Conservation (phyloP, 768 basidiomycete genomes). For the Leucocoprinus sp. region DNA sequence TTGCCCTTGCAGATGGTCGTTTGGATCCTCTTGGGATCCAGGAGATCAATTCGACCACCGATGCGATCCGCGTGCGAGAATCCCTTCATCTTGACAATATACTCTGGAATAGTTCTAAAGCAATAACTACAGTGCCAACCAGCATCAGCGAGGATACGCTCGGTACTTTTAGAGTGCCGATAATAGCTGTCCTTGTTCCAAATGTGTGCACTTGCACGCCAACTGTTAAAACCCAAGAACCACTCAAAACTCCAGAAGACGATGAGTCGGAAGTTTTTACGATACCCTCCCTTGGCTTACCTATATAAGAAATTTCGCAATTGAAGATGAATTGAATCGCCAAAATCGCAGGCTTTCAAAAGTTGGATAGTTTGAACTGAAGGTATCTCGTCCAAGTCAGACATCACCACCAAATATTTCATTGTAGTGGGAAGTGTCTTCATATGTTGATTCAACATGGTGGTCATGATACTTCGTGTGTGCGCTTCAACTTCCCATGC, state of each 20-base stretch:
- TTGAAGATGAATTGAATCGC: slow-evolving; percentile 47
- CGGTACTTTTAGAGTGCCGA: slow-evolving; percentile 39
- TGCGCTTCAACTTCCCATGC: slow-evolving; percentile 44
- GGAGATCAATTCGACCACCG: slow-evolving; percentile 35
- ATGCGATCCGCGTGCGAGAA: slow-evolving; percentile 60
- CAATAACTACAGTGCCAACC: slow-evolving; percentile 68
- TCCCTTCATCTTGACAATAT: slow-evolving; percentile 49
- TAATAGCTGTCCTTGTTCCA: slow-evolving; percentile 38
- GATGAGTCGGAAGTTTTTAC: not conserved
- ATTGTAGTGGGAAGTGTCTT: slow-evolving; percentile 21
- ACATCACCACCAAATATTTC: slow-evolving; percentile 46
- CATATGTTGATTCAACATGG: slow-evolving; percentile 33
- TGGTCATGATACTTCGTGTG: slow-evolving; percentile 42
- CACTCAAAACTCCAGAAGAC: slow-evolving; percentile 40
- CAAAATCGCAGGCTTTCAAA: slow-evolving; percentile 45
- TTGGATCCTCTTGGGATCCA: slow-evolving; percentile 46
- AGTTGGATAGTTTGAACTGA: slow-evolving; percentile 41
- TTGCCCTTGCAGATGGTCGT: slow-evolving; percentile 49
- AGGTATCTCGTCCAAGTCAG: slow-evolving; percentile 58
- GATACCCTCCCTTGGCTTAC: slow-evolving; percentile 17
- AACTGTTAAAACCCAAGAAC: slow-evolving; percentile 44
- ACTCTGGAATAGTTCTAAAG: slow-evolving; percentile 52
- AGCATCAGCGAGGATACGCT: slow-evolving; percentile 47
- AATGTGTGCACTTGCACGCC: slow-evolving; percentile 46
- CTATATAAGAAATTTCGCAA: slow-evolving; percentile 55